Evolutionary conservation across 225 moss, liverwort and hornwort species (phyloP).

Genomic region (Takakia lepidozioides): DNA sequence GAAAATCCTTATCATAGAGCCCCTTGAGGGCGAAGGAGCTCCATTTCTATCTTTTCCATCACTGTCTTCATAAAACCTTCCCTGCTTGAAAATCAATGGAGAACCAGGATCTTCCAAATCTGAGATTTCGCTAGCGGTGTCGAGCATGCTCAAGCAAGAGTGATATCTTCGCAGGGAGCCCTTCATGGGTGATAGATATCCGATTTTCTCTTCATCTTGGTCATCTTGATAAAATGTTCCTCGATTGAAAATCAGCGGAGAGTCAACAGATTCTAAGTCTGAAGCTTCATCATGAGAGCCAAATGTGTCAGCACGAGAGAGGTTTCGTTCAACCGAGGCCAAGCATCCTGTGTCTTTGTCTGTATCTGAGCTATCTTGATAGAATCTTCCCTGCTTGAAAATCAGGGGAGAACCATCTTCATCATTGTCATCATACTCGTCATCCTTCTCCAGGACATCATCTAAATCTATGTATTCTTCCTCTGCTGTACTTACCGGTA

Average conservation of each 20-base stretch:
- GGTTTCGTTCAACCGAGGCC: neutral
- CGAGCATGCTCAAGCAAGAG: no score
- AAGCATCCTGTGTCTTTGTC: neutral
- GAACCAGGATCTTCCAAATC: constrained; percentile 20
- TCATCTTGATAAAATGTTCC: no score
- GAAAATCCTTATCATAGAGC: no score
- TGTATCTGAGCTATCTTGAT: constrained; percentile 14
- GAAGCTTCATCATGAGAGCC: neutral
- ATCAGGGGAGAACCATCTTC: constrained; percentile 21
- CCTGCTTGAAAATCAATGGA: constrained; percentile 9
- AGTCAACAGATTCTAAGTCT: neutral
- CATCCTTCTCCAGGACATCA: no score
- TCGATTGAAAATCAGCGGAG: neutral
- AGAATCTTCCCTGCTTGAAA: constrained; percentile 33
- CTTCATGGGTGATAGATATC: no score
- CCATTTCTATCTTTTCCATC: no score
- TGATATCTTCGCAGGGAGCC: no score
- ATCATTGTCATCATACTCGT: constrained; percentile 6
- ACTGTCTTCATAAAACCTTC: no score
- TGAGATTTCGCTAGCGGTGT: constrained; percentile 13
- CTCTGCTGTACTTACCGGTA: constrained; percentile 13
- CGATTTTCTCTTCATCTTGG: no score
- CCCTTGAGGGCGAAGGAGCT: no score
- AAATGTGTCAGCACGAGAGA: neutral
- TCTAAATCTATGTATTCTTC: constrained; percentile 23